phyloP scores from a whole-genome alignment of 2,329 filamentous ascomycete species.

The Paecilomyces dactylethromorphus region DNA sequence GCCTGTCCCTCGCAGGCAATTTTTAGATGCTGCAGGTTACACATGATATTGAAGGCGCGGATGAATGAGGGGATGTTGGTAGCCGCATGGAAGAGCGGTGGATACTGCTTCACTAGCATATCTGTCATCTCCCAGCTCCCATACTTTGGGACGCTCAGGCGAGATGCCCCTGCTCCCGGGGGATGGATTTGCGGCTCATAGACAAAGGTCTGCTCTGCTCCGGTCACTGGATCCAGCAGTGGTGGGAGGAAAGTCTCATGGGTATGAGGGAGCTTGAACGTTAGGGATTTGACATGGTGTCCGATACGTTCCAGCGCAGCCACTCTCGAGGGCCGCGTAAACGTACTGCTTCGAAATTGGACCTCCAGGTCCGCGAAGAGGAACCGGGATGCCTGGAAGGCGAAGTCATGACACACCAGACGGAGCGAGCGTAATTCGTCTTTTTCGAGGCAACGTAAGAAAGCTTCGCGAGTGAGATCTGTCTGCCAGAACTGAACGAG shows the following conservation, averaged over 20 bases:
- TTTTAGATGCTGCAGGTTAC: constrained; percentile 66
- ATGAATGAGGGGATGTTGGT: constrained; percentile 84
- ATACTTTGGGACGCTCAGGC: constrained; percentile 62
- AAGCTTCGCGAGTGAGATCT: constrained; percentile 23
- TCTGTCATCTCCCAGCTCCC: constrained; percentile 72
- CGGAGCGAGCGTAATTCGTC: constrained; percentile 29
- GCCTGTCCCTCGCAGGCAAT: constrained; percentile 71
- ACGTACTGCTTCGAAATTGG: constrained; percentile 55
- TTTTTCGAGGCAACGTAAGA: constrained; percentile 23
- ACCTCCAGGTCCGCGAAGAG: constrained; percentile 41
- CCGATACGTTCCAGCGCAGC: constrained; percentile 72
- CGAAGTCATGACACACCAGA: constrained; percentile 29
- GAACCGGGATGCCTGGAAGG: constrained; percentile 21
- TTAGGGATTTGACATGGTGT: constrained; percentile 69
- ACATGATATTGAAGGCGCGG: constrained; percentile 61
- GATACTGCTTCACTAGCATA: constrained; percentile 78
- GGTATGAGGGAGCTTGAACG: constrained; percentile 70
- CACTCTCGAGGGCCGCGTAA: constrained; percentile 66
- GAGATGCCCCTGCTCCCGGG: constrained; percentile 55
- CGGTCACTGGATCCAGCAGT: constrained; percentile 70
- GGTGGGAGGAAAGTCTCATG: constrained; percentile 76
- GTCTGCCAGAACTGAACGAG: constrained; percentile 32
- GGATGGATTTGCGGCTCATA: constrained; percentile 66
- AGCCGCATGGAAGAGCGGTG: constrained; percentile 80
- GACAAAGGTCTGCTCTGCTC: constrained; percentile 71